phyloP scores from a whole-genome alignment of 2,329 filamentous ascomycete genomes.

The Fusarium fujikuroi region DNA sequence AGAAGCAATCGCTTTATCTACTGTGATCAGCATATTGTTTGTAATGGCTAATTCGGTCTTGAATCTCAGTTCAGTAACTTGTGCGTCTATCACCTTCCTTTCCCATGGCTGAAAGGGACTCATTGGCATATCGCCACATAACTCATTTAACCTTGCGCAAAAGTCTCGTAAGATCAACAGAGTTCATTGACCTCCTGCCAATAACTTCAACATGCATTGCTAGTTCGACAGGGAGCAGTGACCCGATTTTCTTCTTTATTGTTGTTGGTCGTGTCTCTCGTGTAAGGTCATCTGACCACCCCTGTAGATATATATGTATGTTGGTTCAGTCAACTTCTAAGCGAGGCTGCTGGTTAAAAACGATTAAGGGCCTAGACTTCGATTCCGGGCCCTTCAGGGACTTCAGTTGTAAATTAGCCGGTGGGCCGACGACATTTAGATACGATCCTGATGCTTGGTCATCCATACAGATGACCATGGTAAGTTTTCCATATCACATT shows the following conservation, averaged over 20 bases:
- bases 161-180: background rate
- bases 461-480: background rate
- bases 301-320: background rate
- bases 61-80: fast-evolving
- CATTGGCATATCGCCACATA: fast-evolving
- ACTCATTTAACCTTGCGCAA: background rate
- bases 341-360: background rate
- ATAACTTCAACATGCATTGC: background rate
- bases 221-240: background rate
- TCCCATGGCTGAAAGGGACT: fast-evolving
- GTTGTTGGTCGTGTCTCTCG: background rate
- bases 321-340: background rate
- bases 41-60: too few relatives aligned
- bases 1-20: fast-evolving
- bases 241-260: background rate
- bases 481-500: background rate
- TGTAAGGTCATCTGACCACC: background rate
- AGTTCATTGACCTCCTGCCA: background rate
- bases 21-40: fast-evolving
- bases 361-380: fast-evolving
- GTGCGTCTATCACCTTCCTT: background rate
- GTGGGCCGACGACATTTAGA: fast-evolving
- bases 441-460: background rate
- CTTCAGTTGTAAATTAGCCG: fast-evolving
- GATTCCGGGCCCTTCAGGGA: fast-evolving